A percentile compares a stretch with the other conserved stretches of the same genome.
Conservation (phyloP, 2,329 filamentous ascomycete genomes). For the Akanthomyces lecanii region DNA sequence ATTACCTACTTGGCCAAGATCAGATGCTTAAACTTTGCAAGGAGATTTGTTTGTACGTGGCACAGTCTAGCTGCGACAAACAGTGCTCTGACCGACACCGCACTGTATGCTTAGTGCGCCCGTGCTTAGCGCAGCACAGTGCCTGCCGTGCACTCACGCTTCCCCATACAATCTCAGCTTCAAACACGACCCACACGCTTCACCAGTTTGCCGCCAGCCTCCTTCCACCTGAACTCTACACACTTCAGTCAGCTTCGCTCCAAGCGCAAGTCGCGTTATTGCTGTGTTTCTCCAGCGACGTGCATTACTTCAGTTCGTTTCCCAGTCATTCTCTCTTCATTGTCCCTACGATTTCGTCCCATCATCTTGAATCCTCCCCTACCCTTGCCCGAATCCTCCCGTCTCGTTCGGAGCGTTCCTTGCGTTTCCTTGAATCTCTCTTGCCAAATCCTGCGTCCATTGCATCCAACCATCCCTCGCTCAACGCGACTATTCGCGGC, state of each 20-base stretch:
- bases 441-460: background rate
- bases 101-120: background rate
- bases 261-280: slow-evolving; percentile 14
- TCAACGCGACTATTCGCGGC: background rate
- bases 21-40: background rate
- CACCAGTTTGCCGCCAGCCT: slow-evolving; percentile 13
- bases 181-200: slow-evolving; percentile 11
- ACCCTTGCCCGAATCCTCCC: slow-evolving; percentile 1
- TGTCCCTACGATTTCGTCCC: background rate
- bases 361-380: slow-evolving; percentile 12
- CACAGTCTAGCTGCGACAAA: background rate
- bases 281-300: slow-evolving; percentile 7
- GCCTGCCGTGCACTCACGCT: background rate
- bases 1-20: background rate
- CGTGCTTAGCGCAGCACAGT: background rate
- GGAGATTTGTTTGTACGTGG: background rate
- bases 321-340: slow-evolving; percentile 2
- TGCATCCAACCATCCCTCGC: background rate
- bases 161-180: slow-evolving; percentile 3
- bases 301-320: slow-evolving; percentile 17
- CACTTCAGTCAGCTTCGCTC: slow-evolving; percentile 6
- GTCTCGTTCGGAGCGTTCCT: background rate
- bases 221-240: slow-evolving; percentile 9
- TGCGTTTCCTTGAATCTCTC: slow-evolving; percentile 1
- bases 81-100: background rate